Base-by-base conservation (phyloP, 306 rosid genomes). In the Pterocarpus santalinus region DNA sequence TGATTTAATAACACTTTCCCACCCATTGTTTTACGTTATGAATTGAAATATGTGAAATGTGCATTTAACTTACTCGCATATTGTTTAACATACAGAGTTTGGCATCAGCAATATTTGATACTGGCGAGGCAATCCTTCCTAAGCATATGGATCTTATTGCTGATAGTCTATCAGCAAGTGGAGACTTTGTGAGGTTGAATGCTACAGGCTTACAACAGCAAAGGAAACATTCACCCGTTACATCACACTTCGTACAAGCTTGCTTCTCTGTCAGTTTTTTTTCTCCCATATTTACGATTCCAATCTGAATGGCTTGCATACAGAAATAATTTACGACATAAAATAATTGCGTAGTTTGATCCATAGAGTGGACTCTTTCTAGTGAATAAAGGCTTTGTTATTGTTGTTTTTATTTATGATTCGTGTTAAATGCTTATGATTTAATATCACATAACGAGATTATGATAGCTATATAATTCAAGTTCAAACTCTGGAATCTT, bases 241-340 rank as follows among this genome's bases (percentile, higher is more conserved):
- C 88, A 58, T 86, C 97, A 28, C 97, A 97, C 77, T 93, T 93
- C 57, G 86, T 92, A 86, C 99, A 91, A 88, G 97, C 97, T 8
- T 90, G 97, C 90, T 95, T 95, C 80, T 88, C 99, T 44, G 97
- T 95, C 58, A 89, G 97, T 91, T 85, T 68, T 83, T 83, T 34
- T 68, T 0, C 5, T 0, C 5, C 41, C 41, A 4, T 38, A 38
- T 38, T 4, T 5, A 38, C 5, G 41, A 38, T 38, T 38, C 41
- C 41, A 3, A 4, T 38, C 7, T 38, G 3, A 38, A 38, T 38
- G 41, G 41, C 6, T 38, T 38, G 5, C 5, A 38, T 38, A 6
- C 4, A 38, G 41, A 38, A 38, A 38, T 38, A 38, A 38, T 38
- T 38, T 38, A 38, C 3, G 41, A 38, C 0, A 38, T 5, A 38